Percentiles rank a stretch among this genome's conserved stretches.
phyloP scores from a whole-genome alignment of 2,329 filamentous ascomycete genomes.

The Penicillium sp. region DNA sequence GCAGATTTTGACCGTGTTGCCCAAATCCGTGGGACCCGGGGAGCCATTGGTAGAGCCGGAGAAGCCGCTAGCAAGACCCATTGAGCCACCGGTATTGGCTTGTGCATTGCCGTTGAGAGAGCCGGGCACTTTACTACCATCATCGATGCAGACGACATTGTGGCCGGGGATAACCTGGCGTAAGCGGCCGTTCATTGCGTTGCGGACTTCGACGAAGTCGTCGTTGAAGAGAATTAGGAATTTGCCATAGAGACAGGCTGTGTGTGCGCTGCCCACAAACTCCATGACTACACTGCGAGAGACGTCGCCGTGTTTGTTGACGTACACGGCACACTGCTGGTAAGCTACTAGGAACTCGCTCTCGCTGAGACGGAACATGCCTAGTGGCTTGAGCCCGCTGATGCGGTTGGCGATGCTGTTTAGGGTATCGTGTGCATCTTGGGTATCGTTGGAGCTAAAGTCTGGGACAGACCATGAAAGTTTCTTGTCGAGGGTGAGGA shows the following conservation, averaged over 20 bases:
- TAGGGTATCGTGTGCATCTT: constrained; percentile 59
- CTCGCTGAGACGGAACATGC: constrained; percentile 94
- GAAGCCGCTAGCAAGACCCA: constrained; percentile 28
- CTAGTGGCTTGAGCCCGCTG: constrained; percentile 76
- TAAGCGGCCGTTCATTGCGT: constrained; percentile 90
- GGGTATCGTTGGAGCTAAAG: constrained; percentile 58
- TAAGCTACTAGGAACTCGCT: constrained; percentile 92
- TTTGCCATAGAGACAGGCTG: constrained; percentile 83
- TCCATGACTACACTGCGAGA: constrained; percentile 95
- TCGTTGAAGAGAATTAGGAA: constrained; percentile 92
- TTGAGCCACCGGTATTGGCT: constrained; percentile 26
- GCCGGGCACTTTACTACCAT: constrained; percentile 53
- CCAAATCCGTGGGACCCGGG: constrained; percentile 43
- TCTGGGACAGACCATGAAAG: constrained; percentile 92
- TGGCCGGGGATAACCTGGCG: constrained; percentile 91
- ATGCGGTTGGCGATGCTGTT: constrained; percentile 82
- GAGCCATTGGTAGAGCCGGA: constrained; percentile 40
- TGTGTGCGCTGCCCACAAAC: constrained; percentile 89
- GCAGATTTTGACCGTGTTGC: constrained; percentile 84
- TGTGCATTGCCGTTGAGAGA: constrained; percentile 39
- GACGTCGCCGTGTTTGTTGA: constrained; percentile 97
- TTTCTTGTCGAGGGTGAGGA: constrained; percentile 96
- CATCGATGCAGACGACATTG: constrained; percentile 87
- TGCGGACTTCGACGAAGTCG: constrained; percentile 95
- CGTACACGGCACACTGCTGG: constrained; percentile 93